Conservation (phyloP, 2,329 filamentous ascomycete genomes). For the Penicillium expansum region DNA sequence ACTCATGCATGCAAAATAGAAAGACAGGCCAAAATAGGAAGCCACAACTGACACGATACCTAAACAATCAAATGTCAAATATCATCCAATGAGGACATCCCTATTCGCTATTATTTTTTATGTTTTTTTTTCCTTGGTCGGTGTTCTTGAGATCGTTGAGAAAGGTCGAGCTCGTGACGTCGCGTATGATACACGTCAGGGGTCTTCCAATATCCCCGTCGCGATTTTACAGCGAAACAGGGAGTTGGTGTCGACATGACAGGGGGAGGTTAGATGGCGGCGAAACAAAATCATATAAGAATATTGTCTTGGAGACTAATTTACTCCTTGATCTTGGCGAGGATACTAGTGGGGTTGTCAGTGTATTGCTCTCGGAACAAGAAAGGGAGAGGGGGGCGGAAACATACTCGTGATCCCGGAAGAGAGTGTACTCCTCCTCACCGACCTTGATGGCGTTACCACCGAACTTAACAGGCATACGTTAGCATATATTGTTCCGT, state of each 20-base stretch:
- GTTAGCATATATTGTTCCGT: conserved; percentile 18
- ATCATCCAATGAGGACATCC: conserved; percentile 1
- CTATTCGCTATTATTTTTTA: conserved; percentile 9
- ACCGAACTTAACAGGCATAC: conserved; percentile 63
- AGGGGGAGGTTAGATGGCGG: conserved; percentile 11
- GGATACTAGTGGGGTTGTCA: conserved; percentile 61
- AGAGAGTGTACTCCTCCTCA: conserved; percentile 92
- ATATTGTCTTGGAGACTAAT: conserved; percentile 24
- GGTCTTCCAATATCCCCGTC: conserved; percentile 7
- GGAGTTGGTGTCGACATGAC: conserved; percentile 8
- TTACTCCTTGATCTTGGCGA: conserved; percentile 99
- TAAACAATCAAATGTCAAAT: conserved; percentile 2
- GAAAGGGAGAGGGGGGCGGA: neutral
- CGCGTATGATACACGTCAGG: conserved; percentile 36
- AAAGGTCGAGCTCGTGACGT: conserved; percentile 30
- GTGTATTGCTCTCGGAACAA: neutral
- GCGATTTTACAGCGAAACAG: conserved; percentile 18
- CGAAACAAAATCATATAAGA: conserved; percentile 16
- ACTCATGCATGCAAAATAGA: conserved; percentile 26
- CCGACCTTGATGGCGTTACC: conserved; percentile 95
- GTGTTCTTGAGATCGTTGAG: conserved; percentile 24
- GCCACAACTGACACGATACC: neutral
- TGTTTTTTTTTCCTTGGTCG: conserved; percentile 20
- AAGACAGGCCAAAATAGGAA: conserved; percentile 6
- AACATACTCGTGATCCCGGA: conserved; percentile 96